Conservation (phyloP, 163 green algal genomes). For the Dunaliella salina region DNA sequence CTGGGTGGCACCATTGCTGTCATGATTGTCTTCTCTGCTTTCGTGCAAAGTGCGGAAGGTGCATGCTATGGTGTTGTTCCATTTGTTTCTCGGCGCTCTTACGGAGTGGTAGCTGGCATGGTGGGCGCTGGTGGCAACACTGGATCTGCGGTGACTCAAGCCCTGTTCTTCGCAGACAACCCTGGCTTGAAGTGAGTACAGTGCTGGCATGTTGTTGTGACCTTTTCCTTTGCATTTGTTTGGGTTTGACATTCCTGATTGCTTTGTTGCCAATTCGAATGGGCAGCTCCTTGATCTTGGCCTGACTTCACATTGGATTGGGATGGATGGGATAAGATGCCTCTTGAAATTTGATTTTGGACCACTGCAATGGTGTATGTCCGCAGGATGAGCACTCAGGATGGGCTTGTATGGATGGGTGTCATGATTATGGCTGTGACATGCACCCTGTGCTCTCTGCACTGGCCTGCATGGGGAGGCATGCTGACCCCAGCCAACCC, state of each 20-base stretch:
- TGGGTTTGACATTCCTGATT: too few species aligned
- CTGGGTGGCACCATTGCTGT: conserved; percentile 62
- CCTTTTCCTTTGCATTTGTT: too few species aligned
- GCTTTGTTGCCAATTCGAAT: too few species aligned
- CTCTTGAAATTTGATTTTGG: too few species aligned
- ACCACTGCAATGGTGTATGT: neutral
- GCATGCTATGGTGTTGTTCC: conserved; percentile 78
- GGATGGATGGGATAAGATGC: too few species aligned
- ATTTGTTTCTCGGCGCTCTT: conserved; percentile 80
- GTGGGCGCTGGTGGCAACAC: conserved; percentile 85
- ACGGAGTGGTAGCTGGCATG: conserved; percentile 79
- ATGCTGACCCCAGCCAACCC: conserved; percentile 57
- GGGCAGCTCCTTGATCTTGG: neutral
- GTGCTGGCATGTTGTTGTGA: neutral
- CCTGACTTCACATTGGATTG: too few species aligned
- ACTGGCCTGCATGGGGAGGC: conserved; percentile 82
- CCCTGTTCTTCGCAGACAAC: conserved; percentile 67
- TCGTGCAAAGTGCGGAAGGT: conserved; percentile 57
- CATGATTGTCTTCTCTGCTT: conserved; percentile 78
- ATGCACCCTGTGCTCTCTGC: conserved; percentile 58
- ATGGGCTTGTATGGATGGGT: conserved; percentile 56
- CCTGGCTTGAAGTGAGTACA: neutral
- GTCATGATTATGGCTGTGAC: conserved; percentile 65
- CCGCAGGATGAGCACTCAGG: conserved; percentile 2
- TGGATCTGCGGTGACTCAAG: conserved; percentile 70